Conservation (phyloP, 176 grass and related monocot species). For the Puccinellia tenuiflora region DNA sequence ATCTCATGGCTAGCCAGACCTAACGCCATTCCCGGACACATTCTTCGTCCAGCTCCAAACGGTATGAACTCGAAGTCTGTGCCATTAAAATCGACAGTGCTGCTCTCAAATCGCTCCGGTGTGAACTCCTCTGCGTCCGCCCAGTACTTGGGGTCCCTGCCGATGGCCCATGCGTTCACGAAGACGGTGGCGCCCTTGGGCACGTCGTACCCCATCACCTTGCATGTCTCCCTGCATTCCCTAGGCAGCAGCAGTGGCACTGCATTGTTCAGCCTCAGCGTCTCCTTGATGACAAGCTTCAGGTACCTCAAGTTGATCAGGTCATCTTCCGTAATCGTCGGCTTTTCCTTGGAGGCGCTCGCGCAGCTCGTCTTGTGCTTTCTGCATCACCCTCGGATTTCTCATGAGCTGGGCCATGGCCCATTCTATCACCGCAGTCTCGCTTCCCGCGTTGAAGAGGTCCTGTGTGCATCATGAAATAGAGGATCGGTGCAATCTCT, state of each 20-base stretch:
- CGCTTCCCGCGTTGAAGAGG: slow-evolving; percentile 20
- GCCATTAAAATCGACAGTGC: too few species aligned
- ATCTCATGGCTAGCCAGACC: too few species aligned
- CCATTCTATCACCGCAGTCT: slow-evolving; percentile 28
- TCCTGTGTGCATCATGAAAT: background rate
- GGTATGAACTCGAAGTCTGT: too few species aligned
- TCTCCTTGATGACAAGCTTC: slow-evolving; percentile 41
- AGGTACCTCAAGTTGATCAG: slow-evolving; percentile 18
- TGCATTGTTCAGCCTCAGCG: slow-evolving; percentile 14
- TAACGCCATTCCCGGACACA: too few species aligned
- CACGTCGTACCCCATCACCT: slow-evolving; percentile 23
- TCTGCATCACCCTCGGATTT: slow-evolving; percentile 4
- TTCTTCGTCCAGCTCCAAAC: too few species aligned
- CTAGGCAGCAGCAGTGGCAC: slow-evolving; percentile 18
- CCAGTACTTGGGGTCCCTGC: too few species aligned
- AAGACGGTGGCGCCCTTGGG: background rate
- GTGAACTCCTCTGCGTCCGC: too few species aligned
- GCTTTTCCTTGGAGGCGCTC: background rate
- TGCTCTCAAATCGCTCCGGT: too few species aligned
- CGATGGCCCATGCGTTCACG: too few species aligned
- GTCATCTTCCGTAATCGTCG: slow-evolving; percentile 19
- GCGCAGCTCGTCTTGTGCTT: slow-evolving; percentile 31
- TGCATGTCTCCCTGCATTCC: background rate
- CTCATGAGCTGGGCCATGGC: slow-evolving; percentile 19
- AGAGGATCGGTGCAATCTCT: background rate